These are phyloP conservation scores for Phytophthora niederhauseri DNA, from an alignment of 352 stramenopile genomes.

Conservation along the genomic window DNA sequence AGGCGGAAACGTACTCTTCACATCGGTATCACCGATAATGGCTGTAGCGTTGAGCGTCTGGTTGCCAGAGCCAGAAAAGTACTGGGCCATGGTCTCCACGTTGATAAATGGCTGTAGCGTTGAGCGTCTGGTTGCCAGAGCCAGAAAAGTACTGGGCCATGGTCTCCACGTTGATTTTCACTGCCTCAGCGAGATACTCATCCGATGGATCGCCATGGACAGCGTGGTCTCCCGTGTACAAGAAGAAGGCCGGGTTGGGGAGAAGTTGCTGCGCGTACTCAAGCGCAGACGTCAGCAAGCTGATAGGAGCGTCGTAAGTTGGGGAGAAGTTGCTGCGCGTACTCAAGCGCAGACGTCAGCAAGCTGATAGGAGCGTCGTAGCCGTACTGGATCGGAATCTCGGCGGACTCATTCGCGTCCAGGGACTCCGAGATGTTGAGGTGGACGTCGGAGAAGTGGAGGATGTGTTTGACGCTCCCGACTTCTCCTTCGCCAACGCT, in stretches of 20 bases:
- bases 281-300: slow-evolving; percentile 59
- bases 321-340: slow-evolving; percentile 54
- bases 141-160: slow-evolving; percentile 61
- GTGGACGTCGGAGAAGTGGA: slow-evolving; percentile 81
- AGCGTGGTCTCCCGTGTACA: slow-evolving; percentile 77
- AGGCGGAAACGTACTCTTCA: slow-evolving; percentile 39
- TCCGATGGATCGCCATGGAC: slow-evolving; percentile 54
- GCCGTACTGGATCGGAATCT: slow-evolving; percentile 47
- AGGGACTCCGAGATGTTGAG: slow-evolving; percentile 62
- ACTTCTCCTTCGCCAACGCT: slow-evolving; percentile 23
- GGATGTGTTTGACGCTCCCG: slow-evolving; percentile 44
- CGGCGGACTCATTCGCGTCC: slow-evolving; percentile 37
- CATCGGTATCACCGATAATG: slow-evolving; percentile 71
- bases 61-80: slow-evolving; percentile 40
- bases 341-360: slow-evolving; percentile 60
- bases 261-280: slow-evolving; percentile 59
- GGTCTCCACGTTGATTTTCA: slow-evolving; percentile 61
- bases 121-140: slow-evolving; percentile 30
- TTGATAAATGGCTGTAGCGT: slow-evolving; percentile 60
- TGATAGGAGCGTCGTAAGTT: slow-evolving; percentile 46
- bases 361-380: slow-evolving; percentile 52
- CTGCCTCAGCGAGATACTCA: slow-evolving; percentile 53
- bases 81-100: slow-evolving; percentile 62
- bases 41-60: slow-evolving; percentile 52
- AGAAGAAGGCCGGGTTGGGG: slow-evolving; percentile 58